phyloP scores from a whole-genome alignment of 345 rosid species.

The Brassica cretica region DNA sequence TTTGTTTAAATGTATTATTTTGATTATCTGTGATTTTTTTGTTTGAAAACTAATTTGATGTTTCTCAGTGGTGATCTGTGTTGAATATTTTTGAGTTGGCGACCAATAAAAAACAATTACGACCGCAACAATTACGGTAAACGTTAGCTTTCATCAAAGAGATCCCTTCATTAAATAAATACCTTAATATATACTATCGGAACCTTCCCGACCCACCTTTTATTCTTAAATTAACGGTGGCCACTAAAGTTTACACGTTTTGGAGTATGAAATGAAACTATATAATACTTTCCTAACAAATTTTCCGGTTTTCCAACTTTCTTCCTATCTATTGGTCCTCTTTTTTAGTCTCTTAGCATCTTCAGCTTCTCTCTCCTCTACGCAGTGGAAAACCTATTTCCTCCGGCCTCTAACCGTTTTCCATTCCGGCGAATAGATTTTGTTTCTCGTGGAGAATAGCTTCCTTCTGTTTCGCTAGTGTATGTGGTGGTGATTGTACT shows the following conservation, averaged over 20 bases:
- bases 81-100: neutral
- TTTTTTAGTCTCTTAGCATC: slow-evolving; percentile 21
- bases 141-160: slow-evolving; percentile 3
- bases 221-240: slow-evolving; percentile 29
- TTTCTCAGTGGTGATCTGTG: too few relatives aligned
- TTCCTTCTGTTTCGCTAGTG: slow-evolving; percentile 1
- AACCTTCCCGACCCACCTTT: slow-evolving; percentile 33
- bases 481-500: slow-evolving; percentile 1
- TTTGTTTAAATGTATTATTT: too few relatives aligned
- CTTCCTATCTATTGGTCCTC: slow-evolving; percentile 27
- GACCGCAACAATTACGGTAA: slow-evolving; percentile 10
- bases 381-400: slow-evolving; percentile 50
- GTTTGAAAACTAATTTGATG: too few relatives aligned
- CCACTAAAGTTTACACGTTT: slow-evolving; percentile 37
- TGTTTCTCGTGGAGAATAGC: neutral
- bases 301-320: slow-evolving; percentile 63
- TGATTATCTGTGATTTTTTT: too few relatives aligned
- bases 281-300: slow-evolving; percentile 45
- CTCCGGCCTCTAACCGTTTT: slow-evolving; percentile 26
- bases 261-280: slow-evolving; percentile 54
- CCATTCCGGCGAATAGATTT: slow-evolving; percentile 22
- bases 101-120: neutral
- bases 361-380: slow-evolving; percentile 42
- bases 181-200: slow-evolving; percentile 14
- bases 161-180: neutral